Conservation (phyloP, 2,329 filamentous ascomycete genomes). For the Fusarium nelsonii region DNA sequence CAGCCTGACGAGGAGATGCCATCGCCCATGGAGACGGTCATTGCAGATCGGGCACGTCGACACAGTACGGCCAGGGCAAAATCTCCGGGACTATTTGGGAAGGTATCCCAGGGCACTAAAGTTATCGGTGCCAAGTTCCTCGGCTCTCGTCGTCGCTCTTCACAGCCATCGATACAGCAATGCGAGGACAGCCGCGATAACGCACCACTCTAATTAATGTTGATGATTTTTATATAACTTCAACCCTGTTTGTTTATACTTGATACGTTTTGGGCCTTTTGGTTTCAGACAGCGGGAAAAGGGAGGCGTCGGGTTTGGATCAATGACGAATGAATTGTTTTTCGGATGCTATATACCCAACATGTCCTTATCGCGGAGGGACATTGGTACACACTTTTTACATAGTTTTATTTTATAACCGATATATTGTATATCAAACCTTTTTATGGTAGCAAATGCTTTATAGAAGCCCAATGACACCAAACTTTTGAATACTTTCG, state of each 20-base stretch:
- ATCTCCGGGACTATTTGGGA: slow-evolving; percentile 41
- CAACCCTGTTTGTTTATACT: slow-evolving; percentile 23
- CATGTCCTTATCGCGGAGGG: slow-evolving; percentile 27
- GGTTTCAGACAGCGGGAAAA: slow-evolving; percentile 34
- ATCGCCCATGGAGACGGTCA: slow-evolving; percentile 35
- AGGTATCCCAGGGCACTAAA: slow-evolving; percentile 43
- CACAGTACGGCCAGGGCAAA: slow-evolving; percentile 37
- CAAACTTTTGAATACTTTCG: not conserved
- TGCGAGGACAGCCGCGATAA: slow-evolving; percentile 44
- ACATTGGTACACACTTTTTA: slow-evolving; percentile 42
- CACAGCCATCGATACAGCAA: slow-evolving; percentile 50
- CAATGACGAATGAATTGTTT: slow-evolving; percentile 34
- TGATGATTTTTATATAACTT: slow-evolving; percentile 21
- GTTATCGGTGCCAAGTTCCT: slow-evolving; percentile 46
- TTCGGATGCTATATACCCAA: slow-evolving; percentile 43
- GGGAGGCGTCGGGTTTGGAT: slow-evolving; percentile 39
- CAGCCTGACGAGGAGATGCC: slow-evolving; percentile 42
- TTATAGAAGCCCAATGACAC: slow-evolving; percentile 32
- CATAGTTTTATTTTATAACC: slow-evolving; percentile 10
- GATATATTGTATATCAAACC: slow-evolving; percentile 20
- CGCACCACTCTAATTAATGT: slow-evolving; percentile 35
- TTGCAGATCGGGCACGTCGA: slow-evolving; percentile 28
- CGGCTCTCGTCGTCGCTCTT: slow-evolving; percentile 49
- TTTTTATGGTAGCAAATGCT: slow-evolving; percentile 22
- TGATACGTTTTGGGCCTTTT: slow-evolving; percentile 20